phyloP scores from a whole-genome alignment of 352 stramenopile genomes.

The Phytophthora constricta region DNA sequence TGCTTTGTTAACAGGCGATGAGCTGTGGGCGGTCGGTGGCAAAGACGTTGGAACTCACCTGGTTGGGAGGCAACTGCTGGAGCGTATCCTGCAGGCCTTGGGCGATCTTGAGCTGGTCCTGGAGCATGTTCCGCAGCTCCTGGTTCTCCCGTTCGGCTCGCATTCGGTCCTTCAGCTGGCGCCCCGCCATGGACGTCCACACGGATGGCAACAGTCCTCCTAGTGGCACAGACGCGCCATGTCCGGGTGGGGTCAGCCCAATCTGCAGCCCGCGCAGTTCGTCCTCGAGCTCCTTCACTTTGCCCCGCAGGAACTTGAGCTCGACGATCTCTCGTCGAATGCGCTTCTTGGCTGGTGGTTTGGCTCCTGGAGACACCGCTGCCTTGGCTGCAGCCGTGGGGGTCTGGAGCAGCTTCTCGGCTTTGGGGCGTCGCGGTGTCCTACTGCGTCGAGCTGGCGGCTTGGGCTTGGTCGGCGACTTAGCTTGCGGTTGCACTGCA shows the following conservation, averaged over 20 bases:
- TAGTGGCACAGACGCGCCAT: conserved; percentile 2
- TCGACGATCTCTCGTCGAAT: conserved; percentile 41
- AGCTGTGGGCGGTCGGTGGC: not conserved
- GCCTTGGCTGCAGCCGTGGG: not conserved
- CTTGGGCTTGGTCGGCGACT: conserved; percentile 6
- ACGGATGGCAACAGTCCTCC: conserved; percentile 26
- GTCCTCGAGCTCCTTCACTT: conserved; percentile 44
- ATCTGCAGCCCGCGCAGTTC: conserved; percentile 30
- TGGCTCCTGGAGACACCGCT: not conserved
- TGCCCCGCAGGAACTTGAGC: conserved; percentile 36
- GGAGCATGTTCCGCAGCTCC: conserved; percentile 31
- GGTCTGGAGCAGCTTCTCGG: conserved; percentile 2
- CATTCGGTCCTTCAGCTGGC: conserved; percentile 35
- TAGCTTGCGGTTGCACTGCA: conserved; percentile 6
- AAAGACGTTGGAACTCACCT: conserved; percentile 20
- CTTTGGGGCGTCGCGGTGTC: conserved; percentile 12
- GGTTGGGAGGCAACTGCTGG: conserved; percentile 30
- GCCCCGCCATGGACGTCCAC: conserved; percentile 35
- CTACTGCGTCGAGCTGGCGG: conserved; percentile 5
- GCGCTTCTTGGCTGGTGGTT: conserved; percentile 34
- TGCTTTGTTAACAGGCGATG: conserved; percentile 16
- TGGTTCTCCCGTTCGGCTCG: conserved; percentile 39
- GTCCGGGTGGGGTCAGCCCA: conserved; percentile 9
- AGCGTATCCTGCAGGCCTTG: conserved; percentile 40
- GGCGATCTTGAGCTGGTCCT: conserved; percentile 40